Evolutionary conservation across 2,329 filamentous ascomycete species (phyloP), one percentile per base, ranked within the genome.

Genomic region (Reticulascus tulasneorum): DNA sequence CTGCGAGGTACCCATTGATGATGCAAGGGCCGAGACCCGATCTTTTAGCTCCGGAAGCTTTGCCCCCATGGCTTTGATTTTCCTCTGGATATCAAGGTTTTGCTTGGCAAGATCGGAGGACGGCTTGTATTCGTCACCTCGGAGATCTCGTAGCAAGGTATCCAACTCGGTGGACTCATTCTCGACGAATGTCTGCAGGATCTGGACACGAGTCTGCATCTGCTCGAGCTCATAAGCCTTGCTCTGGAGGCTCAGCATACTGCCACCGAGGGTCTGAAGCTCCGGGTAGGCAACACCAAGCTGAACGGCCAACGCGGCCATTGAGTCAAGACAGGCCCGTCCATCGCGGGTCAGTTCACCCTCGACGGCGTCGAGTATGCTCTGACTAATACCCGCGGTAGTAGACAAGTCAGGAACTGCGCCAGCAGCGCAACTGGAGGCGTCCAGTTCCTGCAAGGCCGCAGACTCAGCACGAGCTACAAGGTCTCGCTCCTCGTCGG

Each of bases 71-170:
- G 75, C 62, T 54, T 87, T 88, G 31, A 83, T 76, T 37, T 73
- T 79, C 36, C 85, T 79, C 46, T 82, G 79, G 60, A 84, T 77
- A 33, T 93, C 83, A 5, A 82, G 69, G n/a, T 88, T 91, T 46
- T 82, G 74, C 46, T 79, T 78, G 9, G 78, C 75, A 4, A 90
- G 63, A 43, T 79, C 67, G 0, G 75, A 52, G 0, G 78, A 60
- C 0, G 76, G 72, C 12, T 75, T 69, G 49, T 77, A 83, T 11
- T 57, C 56, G 7, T 67, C 62, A 11, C 57, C 54, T 17, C 61
- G 58, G 5, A 80, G 54, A 9, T 67, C 59, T 6, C 51, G 44
- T 8, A 75, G 53, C 23, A 77, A 51, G 2, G 45, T 36, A 10
- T 60, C 53, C 10, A 69, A 55, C 4, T 50, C 48, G 10, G 56